Evolutionary conservation across 2,329 filamentous ascomycete genomes (phyloP).

Genomic region (Diaporthe citrichinensis): DNA sequence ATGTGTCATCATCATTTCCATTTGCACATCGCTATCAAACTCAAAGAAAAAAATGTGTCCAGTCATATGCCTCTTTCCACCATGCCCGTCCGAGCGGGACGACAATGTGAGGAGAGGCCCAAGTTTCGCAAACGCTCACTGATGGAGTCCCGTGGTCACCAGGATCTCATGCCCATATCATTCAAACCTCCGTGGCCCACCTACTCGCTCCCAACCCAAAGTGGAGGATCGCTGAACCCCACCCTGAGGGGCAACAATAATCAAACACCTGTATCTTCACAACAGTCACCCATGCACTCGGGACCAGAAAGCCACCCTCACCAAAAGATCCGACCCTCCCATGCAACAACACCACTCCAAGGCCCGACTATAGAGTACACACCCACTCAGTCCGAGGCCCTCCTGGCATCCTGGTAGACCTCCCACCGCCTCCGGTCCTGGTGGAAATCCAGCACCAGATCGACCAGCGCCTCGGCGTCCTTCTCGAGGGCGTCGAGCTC

Average conservation of each 20-base stretch:
- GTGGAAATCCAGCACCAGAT: slow-evolving; percentile 67
- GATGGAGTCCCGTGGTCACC: background rate
- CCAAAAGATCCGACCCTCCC: no score
- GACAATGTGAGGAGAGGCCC: background rate
- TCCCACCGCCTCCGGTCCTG: slow-evolving; percentile 39
- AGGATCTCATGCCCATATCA: background rate
- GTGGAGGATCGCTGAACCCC: no score
- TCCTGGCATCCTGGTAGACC: slow-evolving; percentile 28
- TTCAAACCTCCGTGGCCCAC: background rate
- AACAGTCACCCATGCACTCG: background rate
- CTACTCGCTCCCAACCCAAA: no score
- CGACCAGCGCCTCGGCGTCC: slow-evolving; percentile 67
- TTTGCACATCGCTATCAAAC: slow-evolving; percentile 17
- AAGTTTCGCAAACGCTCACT: slow-evolving; percentile 19
- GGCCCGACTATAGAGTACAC: background rate
- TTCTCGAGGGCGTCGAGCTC: slow-evolving; percentile 62
- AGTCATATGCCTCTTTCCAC: background rate
- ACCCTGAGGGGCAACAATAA: background rate
- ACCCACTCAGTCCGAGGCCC: slow-evolving; percentile 19
- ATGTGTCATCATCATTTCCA: slow-evolving; percentile 21
- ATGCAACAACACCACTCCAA: no score
- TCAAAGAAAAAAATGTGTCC: background rate
- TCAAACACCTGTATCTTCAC: slow-evolving; percentile 6
- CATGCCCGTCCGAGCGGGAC: background rate
- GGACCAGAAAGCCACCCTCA: background rate